Conservation (phyloP, 345 rosid species). For the Eutrema japonicum region DNA sequence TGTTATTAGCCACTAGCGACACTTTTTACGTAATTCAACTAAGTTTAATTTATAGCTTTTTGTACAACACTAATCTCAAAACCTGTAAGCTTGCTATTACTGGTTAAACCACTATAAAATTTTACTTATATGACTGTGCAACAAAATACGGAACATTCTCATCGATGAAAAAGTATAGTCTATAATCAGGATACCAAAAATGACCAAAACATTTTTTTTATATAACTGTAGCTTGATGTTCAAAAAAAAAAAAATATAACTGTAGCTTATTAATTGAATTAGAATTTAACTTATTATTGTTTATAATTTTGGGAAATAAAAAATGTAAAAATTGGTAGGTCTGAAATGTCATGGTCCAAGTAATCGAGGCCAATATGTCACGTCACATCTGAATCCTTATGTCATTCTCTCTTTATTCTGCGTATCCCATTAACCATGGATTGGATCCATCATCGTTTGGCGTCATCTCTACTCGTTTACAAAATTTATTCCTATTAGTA, state of each 20-base stretch:
- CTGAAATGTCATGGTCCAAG: conserved; percentile 45
- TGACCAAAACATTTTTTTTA: no score
- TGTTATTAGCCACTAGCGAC: conserved; percentile 10
- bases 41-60: conserved; percentile 7
- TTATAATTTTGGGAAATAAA: neutral
- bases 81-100: conserved; percentile 27
- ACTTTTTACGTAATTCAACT: conserved; percentile 11
- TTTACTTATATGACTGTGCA: neutral
- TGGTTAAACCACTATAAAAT: conserved; percentile 10
- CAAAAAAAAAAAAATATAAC: no score
- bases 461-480: conserved; percentile 26
- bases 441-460: conserved; percentile 43
- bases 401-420: conserved; percentile 50
- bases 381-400: conserved; percentile 49
- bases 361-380: conserved; percentile 49
- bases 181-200: no score
- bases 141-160: conserved; percentile 23
- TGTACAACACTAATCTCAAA: conserved; percentile 35
- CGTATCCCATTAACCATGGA: conserved; percentile 44
- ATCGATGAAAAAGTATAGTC: neutral
- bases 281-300: neutral
- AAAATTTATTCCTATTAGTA: conserved; percentile 35
- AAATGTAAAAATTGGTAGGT: conserved; percentile 21
- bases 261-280: no score
- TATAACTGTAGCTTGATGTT: no score